Base-by-base conservation (phyloP, 805 yeast genomes). In the Yarrowia alimentaria region DNA sequence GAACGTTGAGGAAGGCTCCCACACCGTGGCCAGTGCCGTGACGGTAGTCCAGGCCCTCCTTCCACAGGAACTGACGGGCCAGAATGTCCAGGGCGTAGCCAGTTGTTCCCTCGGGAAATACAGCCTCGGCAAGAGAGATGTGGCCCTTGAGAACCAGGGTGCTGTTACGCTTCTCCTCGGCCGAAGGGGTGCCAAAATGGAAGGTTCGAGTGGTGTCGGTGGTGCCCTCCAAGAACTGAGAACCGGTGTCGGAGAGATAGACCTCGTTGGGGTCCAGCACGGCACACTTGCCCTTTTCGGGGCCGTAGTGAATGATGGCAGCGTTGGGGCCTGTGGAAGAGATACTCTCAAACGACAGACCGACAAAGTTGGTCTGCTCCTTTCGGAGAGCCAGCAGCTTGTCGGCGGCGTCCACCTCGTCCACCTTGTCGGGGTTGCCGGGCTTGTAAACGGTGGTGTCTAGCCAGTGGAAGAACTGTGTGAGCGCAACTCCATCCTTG, bases 21-120 rank as follows among this genome's bases (percentile, higher is more conserved):
- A 93, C 85, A 4, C 99, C 99, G 66, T 93, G 99, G 1, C 98
- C 96, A 0, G 98, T 88, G 8, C 99, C 98, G 66, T 93, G 99
- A 56, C 82, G 78, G 64, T 85, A 93, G 64, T 86, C 93, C 42
- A 87, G 70, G 0, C 98, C 98, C 48, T 79, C 73, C 30, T 78
- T 71, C 89, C 94, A 85, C 54, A 93, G 69, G 48, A 78, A 82
- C 65, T 83, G 89, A 56, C 99, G 75, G 0, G 96, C 95, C 48
- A 89, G 72, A 0, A 80, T 71, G 62, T 93, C 99, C 25, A 93
- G 77, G 60, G 79, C 76, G 51, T 77, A 75, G 0, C 96, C 95
- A 8, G 84, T 77, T 1, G 86, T 77, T 5, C 83, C 83, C 49
- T 77, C 79, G 3, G 93, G 93, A 68, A 93, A 87, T 17, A 79